Percentiles rank a stretch among this genome's conserved stretches.
Evolutionary conservation across 163 green algal species (phyloP).

Genomic region (Volvox carteri): DNA sequence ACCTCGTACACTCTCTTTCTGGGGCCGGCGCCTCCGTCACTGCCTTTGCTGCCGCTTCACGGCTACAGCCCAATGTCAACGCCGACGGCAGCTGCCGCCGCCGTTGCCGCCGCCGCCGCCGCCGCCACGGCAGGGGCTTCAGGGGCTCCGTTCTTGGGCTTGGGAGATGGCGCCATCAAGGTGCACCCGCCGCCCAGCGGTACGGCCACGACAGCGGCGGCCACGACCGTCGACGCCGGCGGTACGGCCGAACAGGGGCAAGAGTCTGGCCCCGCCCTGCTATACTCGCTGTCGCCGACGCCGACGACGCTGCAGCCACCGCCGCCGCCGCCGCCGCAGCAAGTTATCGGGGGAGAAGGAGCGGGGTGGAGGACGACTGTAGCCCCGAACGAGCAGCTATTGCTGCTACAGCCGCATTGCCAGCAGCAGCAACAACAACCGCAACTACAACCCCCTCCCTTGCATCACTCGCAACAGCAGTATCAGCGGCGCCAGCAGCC

Average conservation of each 20-base stretch:
- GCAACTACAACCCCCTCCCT: background rate
- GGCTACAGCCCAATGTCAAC: background rate
- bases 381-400: too few species aligned
- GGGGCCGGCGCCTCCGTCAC: background rate
- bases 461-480: conserved; percentile 7
- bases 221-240: background rate
- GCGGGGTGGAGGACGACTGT: too few species aligned
- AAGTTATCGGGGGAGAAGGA: too few species aligned
- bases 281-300: background rate
- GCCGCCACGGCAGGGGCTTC: background rate
- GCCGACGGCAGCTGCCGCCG: background rate
- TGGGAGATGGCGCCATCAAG: background rate
- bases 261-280: background rate
- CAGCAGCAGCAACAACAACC: background rate
- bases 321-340: too few species aligned
- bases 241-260: background rate
- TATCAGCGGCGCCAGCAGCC: background rate
- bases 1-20: background rate
- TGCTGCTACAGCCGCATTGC: background rate
- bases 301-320: background rate
- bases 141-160: background rate
- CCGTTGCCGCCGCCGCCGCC: background rate
- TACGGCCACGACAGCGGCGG: background rate
- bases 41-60: background rate
- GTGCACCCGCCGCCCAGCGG: background rate